Conservation (phyloP, 2,329 filamentous ascomycete species). For the Neocucurbitaria cava region DNA sequence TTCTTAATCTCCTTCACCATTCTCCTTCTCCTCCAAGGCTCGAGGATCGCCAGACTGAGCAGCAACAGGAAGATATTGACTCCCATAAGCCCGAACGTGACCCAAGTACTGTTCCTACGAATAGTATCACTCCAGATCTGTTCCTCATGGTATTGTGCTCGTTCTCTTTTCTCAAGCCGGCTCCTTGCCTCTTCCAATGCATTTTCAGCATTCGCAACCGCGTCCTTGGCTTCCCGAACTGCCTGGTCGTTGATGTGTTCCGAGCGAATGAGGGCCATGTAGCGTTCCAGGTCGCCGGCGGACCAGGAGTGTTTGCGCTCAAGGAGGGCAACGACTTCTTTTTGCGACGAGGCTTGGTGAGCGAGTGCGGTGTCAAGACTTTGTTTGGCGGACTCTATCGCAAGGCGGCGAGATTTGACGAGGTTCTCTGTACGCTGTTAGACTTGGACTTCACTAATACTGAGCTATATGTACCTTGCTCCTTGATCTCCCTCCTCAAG, state of each 20-base stretch:
- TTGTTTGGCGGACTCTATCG: conserved; percentile 74
- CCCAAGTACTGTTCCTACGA: conserved; percentile 94
- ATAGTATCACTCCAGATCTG: conserved; percentile 99
- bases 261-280: conserved; percentile 88
- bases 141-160: conserved; percentile 95
- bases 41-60: conserved; percentile 84
- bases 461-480: conserved; percentile 58
- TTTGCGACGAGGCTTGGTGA: conserved; percentile 85
- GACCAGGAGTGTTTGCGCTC: conserved; percentile 95
- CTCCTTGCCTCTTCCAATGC: conserved; percentile 79
- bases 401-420: conserved; percentile 66
- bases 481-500: conserved; percentile 78
- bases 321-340: conserved; percentile 92
- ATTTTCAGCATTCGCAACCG: conserved; percentile 76
- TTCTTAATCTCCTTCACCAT: conserved; percentile 76
- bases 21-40: conserved; percentile 85
- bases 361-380: conserved; percentile 84
- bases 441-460: background rate
- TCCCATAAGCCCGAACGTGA: conserved; percentile 97
- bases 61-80: conserved; percentile 91
- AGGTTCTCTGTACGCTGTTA: conserved; percentile 54
- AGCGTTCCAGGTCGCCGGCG: conserved; percentile 85
- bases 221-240: conserved; percentile 74
- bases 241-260: conserved; percentile 93
- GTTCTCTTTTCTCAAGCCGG: conserved; percentile 79